Base-by-base conservation (phyloP, 2,329 filamentous ascomycete genomes). In the Delphinella strobiligena region DNA sequence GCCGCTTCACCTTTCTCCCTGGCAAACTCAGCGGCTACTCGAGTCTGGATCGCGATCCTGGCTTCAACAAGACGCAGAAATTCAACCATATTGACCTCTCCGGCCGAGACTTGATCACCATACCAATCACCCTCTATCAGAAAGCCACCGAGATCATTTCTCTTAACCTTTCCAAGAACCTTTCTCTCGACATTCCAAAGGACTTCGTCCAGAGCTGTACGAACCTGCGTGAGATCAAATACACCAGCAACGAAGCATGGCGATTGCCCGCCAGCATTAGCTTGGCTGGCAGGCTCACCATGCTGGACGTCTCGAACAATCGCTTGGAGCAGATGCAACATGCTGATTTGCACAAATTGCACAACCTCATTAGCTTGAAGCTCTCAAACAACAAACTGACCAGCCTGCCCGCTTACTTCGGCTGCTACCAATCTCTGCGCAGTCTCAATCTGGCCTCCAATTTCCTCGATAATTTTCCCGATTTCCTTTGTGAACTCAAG, bases 201-300 rank as follows among this genome's bases (percentile, higher is more conserved):
- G 91, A 98, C 60, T 98, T 98, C 56, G 88, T 98, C 40, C 86
- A 93, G 57, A 83, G 85, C 19, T 98, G 91, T 62, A 78, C 81
- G 50, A 87, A 89, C 53, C 67, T 98, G 15, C 78, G 89, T 37
- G 91, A 98, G 58, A 91, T 98, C 68, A 94, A 93, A 54, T 98
- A 82, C 61, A 87, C 84, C 50, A 89, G 87, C 55, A 96, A 96
- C 52, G 91, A 98, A 59, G 85, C 88, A 2, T 79, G 83, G 59
- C 80, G 81, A 52, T 66, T 98, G 17, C 91, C 91, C 3, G 73
- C 79, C 5, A 95, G 88, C 58, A 71, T 98, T 38, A 79, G 82
- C 47, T 71, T 88, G 50, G 89, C 91, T 18, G 78, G 68, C 47
- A 79, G 78, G 45, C 68, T 98, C 51, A 94, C 86, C 0, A 88